Evolutionary conservation across 1,139 yeast genomes (phyloP), one percentile per base, ranked within the genome.

Genomic region (Nakaseomyces bracarensis): DNA sequence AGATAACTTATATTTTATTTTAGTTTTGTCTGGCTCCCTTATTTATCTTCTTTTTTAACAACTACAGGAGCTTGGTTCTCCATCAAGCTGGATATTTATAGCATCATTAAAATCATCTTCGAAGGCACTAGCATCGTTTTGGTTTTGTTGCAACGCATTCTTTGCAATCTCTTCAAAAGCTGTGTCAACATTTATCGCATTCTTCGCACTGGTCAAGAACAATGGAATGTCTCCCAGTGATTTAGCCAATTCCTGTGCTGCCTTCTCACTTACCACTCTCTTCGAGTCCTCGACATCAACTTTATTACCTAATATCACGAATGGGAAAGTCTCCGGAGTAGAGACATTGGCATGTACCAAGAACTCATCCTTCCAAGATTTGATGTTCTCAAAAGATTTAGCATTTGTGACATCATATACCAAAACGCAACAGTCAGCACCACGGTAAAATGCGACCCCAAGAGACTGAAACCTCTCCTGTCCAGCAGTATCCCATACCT

Each of bases 401-500:
- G 85, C 82, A 65, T 89, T 89, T 48, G 95, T 87, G 39, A 91
- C 96, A 60, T 89, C 97, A 63, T 82, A 89, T 53, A 93, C 95
- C 48, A 91, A 72, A 8, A 91, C 97, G 66, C 98, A 91, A 65
- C 98, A 91, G 64, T 91, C 98, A 1, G 98, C 96, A 28, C 98
- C 98, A 54, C 98, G 73, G 65, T 91, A 91, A 63, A 91, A 91
- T 1, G 98, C 98, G 37, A 91, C 97, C 14, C 98, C 98, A 49
- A 91, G 71, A 47, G 94, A 81, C 66, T 91, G 98, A 70, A 91
- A 91, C 53, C 98, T 71, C 66, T 91, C 98, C 69, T 91, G 98
- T 23, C 98, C 98, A 2, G 98, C 98, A 35, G 98, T 91, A 61
- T 91, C 98, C 98, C 98, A 91, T 43, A 91, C 85, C 70, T 91